Base-by-base conservation (phyloP, 768 basidiomycete species). In the Xerocomus brunneocitrinus region DNA sequence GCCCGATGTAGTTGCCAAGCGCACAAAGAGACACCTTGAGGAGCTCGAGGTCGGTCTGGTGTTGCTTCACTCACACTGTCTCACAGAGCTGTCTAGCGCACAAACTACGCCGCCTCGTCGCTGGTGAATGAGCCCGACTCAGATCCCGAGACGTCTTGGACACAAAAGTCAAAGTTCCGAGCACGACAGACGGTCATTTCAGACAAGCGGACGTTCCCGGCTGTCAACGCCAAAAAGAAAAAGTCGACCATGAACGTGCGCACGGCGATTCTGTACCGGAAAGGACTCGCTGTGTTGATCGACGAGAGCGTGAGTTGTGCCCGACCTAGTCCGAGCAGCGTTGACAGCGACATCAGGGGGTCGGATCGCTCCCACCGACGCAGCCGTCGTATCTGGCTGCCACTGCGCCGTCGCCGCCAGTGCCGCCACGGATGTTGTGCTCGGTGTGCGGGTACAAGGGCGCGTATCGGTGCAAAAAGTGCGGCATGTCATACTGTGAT, bases 381-480 rank as follows among this genome's bases (percentile, higher is more conserved):
- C 72, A 77, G 13, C 81, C 89, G 6, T 84, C 81, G 16, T 93
- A 94, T 73, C 67, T 92, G 54, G 89, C 84, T 19, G 87, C 85
- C 13, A 74, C 69, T 30, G 78, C 84, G 1, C 79, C 84, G 2
- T 75, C 82, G 1, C 72, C 88, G 0, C 67, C 66, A 1, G 80
- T 84, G 53, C 89, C 91, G 6, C 79, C 85, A 8, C 82, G 89
- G 39, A 71, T 82, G 58, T 63, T 93, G 13, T 94, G 91, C 64
- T 83, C 89, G n/a, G 87, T 92, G 25, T 93, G 91, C 60, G 89
- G 91, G 3, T 92, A 89, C 67, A 87, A 81, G 80, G 90, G 88
- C 6, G 74, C 75, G 4, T 93, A 94, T 65, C 84, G 79, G 51
- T 94, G 91, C 72, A 80, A 78, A 55, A 81, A 79, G 59, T 93